phyloP scores from a whole-genome alignment of 805 yeast species.

The Sugiyamaella smithiae region DNA sequence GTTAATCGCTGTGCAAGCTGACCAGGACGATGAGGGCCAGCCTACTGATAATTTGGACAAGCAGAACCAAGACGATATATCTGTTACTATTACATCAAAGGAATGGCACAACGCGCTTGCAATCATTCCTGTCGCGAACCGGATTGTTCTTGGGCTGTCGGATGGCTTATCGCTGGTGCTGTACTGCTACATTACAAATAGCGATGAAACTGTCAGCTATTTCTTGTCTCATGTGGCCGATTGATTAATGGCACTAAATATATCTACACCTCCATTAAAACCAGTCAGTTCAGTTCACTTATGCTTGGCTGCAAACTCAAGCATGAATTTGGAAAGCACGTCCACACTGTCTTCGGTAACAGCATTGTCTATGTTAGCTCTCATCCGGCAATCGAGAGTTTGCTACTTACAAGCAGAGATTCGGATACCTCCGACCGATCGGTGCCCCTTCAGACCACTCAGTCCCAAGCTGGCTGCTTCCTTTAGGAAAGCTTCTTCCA shows the following conservation, averaged over 20 bases:
- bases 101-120: conserved; percentile 27
- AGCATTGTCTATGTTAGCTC: conserved; percentile 56
- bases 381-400: not conserved
- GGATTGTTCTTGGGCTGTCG: conserved; percentile 25
- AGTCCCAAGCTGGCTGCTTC: conserved; percentile 60
- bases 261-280: not conserved
- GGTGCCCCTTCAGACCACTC: conserved; percentile 87
- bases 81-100: conserved; percentile 22
- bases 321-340: conserved; percentile 53
- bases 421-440: conserved; percentile 96
- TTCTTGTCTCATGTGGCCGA: conserved; percentile 21
- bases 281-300: conserved; percentile 3
- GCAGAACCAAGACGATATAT: too few species aligned
- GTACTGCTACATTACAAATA: conserved; percentile 23
- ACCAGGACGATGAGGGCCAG: not conserved
- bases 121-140: conserved; percentile 17
- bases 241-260: conserved; percentile 7
- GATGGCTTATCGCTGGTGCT: conserved; percentile 22
- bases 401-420: conserved; percentile 59
- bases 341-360: conserved; percentile 61
- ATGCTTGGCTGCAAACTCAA: conserved; percentile 46
- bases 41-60: too few species aligned
- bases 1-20: not conserved
- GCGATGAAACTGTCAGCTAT: conserved; percentile 23
- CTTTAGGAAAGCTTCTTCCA: conserved; percentile 67